A percentile compares a stretch with the other conserved stretches of the same genome.
These are phyloP conservation scores for Rauvolfia tetraphylla DNA, from an alignment of 257 asterid species.

Conservation along the genomic window DNA sequence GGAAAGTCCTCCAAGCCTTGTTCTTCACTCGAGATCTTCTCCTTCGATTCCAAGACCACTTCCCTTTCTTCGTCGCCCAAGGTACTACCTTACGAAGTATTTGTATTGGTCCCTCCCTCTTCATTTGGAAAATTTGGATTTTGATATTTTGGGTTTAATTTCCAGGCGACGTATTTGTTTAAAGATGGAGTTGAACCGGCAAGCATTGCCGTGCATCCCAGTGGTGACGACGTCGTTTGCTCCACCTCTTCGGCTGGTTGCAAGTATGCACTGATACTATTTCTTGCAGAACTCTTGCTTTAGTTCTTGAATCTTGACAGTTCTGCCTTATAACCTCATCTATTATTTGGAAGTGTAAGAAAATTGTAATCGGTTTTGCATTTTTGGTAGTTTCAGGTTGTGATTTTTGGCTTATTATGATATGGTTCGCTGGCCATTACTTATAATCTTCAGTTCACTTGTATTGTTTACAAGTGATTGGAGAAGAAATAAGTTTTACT, in stretches of 20 bases:
- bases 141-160: slow-evolving; percentile 11
- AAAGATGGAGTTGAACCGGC: slow-evolving; percentile 71
- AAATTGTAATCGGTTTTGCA: background rate
- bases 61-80: slow-evolving; percentile 72
- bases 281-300: background rate
- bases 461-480: background rate
- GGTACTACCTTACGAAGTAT: too few relatives aligned
- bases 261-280: slow-evolving; percentile 51
- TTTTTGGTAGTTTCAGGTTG: background rate
- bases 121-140: background rate
- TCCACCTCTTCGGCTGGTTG: slow-evolving; percentile 87
- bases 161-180: slow-evolving; percentile 61
- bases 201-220: slow-evolving; percentile 69
- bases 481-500: background rate
- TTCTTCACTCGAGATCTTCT: slow-evolving; percentile 71
- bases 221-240: slow-evolving; percentile 79
- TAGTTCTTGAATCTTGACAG: slow-evolving; percentile 6
- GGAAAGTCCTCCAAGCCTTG: slow-evolving; percentile 55
- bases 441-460: background rate
- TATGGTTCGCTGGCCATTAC: background rate
- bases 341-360: background rate
- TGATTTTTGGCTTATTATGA: background rate
- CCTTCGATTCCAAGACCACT: slow-evolving; percentile 53
- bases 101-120: too few relatives aligned
- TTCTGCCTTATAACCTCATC: background rate